Evolutionary conservation across 2,329 filamentous ascomycete genomes (phyloP).

Genomic region (Cercospora sesami): DNA sequence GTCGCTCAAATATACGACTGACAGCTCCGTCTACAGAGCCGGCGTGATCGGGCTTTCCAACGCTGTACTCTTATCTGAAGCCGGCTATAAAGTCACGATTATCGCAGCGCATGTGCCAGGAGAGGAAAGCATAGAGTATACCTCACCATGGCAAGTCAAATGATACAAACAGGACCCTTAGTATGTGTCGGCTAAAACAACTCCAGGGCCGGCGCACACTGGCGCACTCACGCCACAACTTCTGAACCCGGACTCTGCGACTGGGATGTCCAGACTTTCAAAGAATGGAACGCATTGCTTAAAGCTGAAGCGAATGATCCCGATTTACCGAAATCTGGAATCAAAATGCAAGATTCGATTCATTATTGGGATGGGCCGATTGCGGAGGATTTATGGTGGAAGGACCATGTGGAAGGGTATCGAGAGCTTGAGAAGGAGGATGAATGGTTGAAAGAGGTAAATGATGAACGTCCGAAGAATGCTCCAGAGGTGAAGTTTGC

Average conservation of each 20-base stretch:
- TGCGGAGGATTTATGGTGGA: conserved; percentile 43
- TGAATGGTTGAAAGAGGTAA: conserved; percentile 28
- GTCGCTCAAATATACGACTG: background rate
- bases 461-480: conserved; percentile 25
- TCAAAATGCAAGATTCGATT: conserved; percentile 34
- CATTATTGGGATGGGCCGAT: conserved; percentile 35
- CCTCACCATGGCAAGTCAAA: conserved; percentile 47
- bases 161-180: no score
- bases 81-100: conserved; percentile 45
- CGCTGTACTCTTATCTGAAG: conserved; percentile 45
- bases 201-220: conserved; percentile 52
- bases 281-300: conserved; percentile 42
- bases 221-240: conserved; percentile 46
- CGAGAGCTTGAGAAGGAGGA: conserved; percentile 21
- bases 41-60: conserved; percentile 52
- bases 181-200: no score
- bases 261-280: conserved; percentile 49
- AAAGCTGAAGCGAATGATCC: conserved; percentile 35
- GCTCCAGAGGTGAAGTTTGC: conserved; percentile 32
- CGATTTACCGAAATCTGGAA: conserved; percentile 25
- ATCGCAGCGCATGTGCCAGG: conserved; percentile 48
- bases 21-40: conserved; percentile 38
- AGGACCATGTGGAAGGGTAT: conserved; percentile 41
- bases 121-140: conserved; percentile 46
- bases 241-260: conserved; percentile 39